Evolutionary conservation across 2,329 filamentous ascomycete species (phyloP).

Genomic region (Fusarium incarnatum): DNA sequence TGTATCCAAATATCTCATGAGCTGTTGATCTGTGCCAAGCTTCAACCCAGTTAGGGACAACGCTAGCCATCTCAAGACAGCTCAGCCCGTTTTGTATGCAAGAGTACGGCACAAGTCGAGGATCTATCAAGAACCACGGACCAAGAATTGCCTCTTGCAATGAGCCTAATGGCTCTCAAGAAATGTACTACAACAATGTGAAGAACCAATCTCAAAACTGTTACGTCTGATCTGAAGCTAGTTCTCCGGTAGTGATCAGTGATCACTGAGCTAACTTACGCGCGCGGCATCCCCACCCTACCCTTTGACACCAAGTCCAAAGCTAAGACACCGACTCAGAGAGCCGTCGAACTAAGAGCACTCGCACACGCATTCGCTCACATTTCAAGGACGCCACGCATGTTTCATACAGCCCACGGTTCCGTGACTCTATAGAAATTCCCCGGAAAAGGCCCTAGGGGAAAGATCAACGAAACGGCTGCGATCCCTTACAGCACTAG

Average conservation of each 20-base stretch:
- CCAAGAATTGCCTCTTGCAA: neutral
- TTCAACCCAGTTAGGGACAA: neutral
- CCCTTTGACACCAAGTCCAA: constrained; percentile 10
- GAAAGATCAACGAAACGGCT: constrained; percentile 30
- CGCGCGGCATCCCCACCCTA: constrained; percentile 38
- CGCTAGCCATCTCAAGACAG: constrained; percentile 22
- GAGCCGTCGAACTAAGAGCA: constrained; percentile 14
- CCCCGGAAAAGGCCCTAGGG: constrained; percentile 18
- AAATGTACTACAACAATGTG: neutral
- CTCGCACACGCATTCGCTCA: constrained; percentile 10
- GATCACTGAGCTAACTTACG: constrained; percentile 23
- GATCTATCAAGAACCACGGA: neutral
- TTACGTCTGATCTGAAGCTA: constrained; percentile 3
- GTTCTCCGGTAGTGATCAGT: neutral
- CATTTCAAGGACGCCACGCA: constrained; percentile 20
- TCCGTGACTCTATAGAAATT: constrained; percentile 16
- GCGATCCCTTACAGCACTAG: constrained; percentile 13
- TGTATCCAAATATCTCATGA: neutral
- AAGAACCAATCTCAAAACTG: neutral
- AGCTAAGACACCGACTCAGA: constrained; percentile 7
- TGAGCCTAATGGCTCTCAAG: neutral
- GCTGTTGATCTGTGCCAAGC: constrained; percentile 8
- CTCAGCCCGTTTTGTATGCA: constrained; percentile 15
- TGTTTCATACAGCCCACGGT: constrained; percentile 35
- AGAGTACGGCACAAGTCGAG: constrained; percentile 2